Evolutionary conservation across 805 yeast genomes (phyloP).

Genomic region (Pichia cephalocereana): DNA sequence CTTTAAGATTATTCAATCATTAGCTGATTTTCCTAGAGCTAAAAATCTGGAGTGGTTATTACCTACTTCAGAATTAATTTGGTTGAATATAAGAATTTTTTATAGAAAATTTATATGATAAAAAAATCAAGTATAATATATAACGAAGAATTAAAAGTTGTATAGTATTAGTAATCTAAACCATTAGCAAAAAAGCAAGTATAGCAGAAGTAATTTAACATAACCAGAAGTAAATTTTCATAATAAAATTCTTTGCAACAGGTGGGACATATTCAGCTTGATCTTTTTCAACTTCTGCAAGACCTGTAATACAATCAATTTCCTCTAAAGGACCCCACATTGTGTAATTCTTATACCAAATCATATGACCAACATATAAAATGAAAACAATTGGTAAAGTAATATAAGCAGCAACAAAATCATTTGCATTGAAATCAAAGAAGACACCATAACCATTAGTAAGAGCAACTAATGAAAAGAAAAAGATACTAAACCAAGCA

Average conservation of each 20-base stretch:
- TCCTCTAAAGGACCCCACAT: conserved; percentile 45
- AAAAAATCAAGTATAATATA: too few relatives aligned
- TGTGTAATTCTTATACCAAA: conserved; percentile 34
- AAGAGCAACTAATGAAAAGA: conserved; percentile 42
- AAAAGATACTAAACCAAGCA: conserved; percentile 41
- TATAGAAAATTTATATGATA: too few relatives aligned
- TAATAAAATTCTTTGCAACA: conserved; percentile 31
- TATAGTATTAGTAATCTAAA: background rate
- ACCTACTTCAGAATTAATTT: too few relatives aligned
- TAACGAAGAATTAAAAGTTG: too few relatives aligned
- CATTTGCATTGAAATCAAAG: conserved; percentile 43
- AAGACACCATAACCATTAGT: conserved; percentile 72
- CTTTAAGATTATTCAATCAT: too few relatives aligned
- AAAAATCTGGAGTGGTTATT: too few relatives aligned
- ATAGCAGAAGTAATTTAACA: background rate
- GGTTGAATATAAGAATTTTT: too few relatives aligned
- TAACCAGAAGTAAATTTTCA: conserved; percentile 41
- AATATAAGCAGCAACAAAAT: conserved; percentile 65
- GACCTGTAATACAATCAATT: conserved; percentile 52
- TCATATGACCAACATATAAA: conserved; percentile 51
- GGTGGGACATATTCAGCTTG: conserved; percentile 31
- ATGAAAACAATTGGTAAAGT: conserved; percentile 49
- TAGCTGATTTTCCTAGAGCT: too few relatives aligned
- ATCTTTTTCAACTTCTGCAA: conserved; percentile 51
- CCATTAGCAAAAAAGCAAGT: background rate